These are phyloP conservation scores for Metschnikowia proteae DNA, from an alignment of 805 yeast genomes.

Conservation along the genomic window DNA sequence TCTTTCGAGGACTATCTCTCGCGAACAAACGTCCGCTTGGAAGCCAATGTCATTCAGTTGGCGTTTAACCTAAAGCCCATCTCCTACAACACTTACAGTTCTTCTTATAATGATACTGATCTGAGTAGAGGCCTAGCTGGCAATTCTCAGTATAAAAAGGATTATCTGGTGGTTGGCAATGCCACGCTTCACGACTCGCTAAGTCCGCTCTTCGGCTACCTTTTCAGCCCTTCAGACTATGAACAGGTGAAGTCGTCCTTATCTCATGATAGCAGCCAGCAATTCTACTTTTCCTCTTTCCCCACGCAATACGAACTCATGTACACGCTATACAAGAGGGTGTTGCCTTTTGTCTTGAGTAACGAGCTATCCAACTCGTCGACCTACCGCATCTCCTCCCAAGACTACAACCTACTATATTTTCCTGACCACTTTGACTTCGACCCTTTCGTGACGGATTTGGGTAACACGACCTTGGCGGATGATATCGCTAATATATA, in stretches of 20 bases:
- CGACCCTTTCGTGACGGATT: slow-evolving; percentile 7
- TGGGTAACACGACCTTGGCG: neutral
- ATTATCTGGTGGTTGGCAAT: slow-evolving; percentile 24
- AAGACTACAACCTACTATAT: slow-evolving; percentile 23
- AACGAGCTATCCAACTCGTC: slow-evolving; percentile 19
- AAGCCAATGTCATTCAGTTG: slow-evolving; percentile 32
- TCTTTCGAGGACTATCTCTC: slow-evolving; percentile 19
- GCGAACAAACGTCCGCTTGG: slow-evolving; percentile 30
- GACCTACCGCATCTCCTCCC: slow-evolving; percentile 22
- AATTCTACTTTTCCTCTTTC: slow-evolving; percentile 18
- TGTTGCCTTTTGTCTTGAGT: slow-evolving; percentile 24
- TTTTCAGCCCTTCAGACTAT: slow-evolving; percentile 29
- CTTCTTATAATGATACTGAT: neutral
- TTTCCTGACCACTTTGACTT: slow-evolving; percentile 8
- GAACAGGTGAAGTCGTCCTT: neutral
- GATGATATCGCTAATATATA: slow-evolving; percentile 1
- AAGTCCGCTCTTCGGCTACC: slow-evolving; percentile 14
- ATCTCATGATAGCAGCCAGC: neutral
- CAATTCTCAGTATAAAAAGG: slow-evolving; percentile 1
- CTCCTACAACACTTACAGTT: slow-evolving; percentile 19
- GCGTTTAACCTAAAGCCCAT: slow-evolving; percentile 26
- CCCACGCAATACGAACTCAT: slow-evolving; percentile 31
- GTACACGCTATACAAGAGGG: slow-evolving; percentile 25
- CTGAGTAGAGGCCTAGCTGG: neutral
- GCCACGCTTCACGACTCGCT: slow-evolving; percentile 27